phyloP scores from a whole-genome alignment of 2,329 filamentous ascomycete genomes.

The Emericellopsis cladophorae region DNA sequence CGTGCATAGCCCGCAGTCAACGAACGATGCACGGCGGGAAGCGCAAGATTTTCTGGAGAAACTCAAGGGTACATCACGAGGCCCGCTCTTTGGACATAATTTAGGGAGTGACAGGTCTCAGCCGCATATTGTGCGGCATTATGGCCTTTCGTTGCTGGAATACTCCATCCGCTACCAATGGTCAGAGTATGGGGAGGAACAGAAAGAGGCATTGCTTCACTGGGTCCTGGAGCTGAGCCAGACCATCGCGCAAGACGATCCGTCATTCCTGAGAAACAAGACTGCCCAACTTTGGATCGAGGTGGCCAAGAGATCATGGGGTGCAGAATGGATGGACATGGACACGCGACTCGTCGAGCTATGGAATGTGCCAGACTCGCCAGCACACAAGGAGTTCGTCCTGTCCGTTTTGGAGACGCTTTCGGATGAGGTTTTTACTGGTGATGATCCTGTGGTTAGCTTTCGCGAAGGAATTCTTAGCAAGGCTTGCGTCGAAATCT shows the following conservation, averaged over 20 bases:
- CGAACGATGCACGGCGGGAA: conserved; percentile 69
- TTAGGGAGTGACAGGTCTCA: conserved; percentile 67
- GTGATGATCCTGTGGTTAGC: conserved; percentile 77
- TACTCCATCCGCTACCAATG: conserved; percentile 80
- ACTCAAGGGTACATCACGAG: conserved; percentile 66
- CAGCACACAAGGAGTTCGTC: conserved; percentile 70
- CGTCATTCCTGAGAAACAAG: conserved; percentile 81
- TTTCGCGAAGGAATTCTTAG: conserved; percentile 75
- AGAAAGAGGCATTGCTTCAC: conserved; percentile 54
- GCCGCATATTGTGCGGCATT: conserved; percentile 77
- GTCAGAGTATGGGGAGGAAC: conserved; percentile 56
- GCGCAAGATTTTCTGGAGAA: conserved; percentile 79
- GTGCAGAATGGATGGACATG: conserved; percentile 89
- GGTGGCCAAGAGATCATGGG: conserved; percentile 86
- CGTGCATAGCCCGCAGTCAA: conserved; percentile 71
- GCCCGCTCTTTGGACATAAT: conserved; percentile 72
- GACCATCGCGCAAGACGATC: conserved; percentile 58
- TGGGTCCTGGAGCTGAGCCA: conserved; percentile 74
- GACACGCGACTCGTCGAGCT: conserved; percentile 69
- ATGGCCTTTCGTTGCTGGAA: conserved; percentile 83
- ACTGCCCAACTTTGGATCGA: conserved; percentile 91
- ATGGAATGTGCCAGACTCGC: conserved; percentile 58
- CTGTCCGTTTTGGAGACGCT: conserved; percentile 80
- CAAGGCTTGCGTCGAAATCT: conserved; percentile 85
- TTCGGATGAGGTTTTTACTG: conserved; percentile 86